Base-by-base conservation (phyloP, 2,329 filamentous ascomycete genomes). In the Cladosporium sp. region DNA sequence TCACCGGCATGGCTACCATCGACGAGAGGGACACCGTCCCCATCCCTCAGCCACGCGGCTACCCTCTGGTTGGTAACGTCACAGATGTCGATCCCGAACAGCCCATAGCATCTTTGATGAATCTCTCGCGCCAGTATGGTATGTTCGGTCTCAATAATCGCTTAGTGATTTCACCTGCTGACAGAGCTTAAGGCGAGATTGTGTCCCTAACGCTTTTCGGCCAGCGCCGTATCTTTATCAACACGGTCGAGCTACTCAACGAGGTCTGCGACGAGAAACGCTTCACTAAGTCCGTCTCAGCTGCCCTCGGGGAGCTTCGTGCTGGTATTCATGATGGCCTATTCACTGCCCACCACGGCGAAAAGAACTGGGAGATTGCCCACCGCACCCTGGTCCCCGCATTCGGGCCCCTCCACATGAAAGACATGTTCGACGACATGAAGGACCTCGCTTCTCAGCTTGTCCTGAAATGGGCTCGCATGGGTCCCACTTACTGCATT, bases 341-440 rank as follows among this genome's bases (percentile, higher is more conserved):
- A 5, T 87, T 88, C 63, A 87, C 84, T 0, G 83, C 70, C 4
- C 64, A 69, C 55, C 58, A 69, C 14, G 70, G 66, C 2, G 74
- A 77, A 54, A 51, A 53, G 41, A 60, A 63, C 31, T 64, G 61
- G 61, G 42, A 42, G 32, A 54, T 54, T 9, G 61, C 59, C 7
- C 68, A 63, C 86, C 72, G 82, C 18, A 70, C 84, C 13, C 70
- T 89, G 50, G 77, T 85, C 61, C 84, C 85, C 0, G 84, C 83
- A 2, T 87, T 89, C 64, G 85, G 85, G 0, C 85, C 85, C 0
- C 66, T 87, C 18, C 75, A 79, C 1, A 87, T 89, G 60, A 76
- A 80, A 34, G 72, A 69, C 52, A 88, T 88, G 85, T 88, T 85
- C 54, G 54, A 57, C 22, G 52, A 50, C 41, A 54, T 54, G 52